Base-by-base conservation (phyloP, 495 filamentous ascomycete genomes). In the Neurospora cerealis region DNA sequence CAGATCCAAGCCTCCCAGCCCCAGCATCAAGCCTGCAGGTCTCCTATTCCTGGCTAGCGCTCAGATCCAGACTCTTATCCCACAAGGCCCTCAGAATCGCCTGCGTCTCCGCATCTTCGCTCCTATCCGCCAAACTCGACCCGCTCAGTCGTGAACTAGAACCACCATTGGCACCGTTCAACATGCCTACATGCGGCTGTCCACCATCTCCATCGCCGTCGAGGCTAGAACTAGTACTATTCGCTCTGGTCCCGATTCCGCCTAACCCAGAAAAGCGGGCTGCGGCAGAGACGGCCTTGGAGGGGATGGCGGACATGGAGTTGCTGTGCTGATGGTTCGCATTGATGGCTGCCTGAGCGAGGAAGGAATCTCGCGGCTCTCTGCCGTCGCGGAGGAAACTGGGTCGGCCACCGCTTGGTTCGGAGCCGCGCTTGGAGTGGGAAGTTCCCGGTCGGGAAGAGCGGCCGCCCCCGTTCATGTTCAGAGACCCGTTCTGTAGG, bases 41-140 rank as follows among this genome's bases (percentile, higher is more conserved):
- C 70, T 21, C 44, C 80, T 83, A 88, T 46, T 87, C 86, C 79
- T 84, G 85, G 74, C 86, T 87, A 69, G 85, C 78, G 70, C 84
- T 82, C 69, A 88, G 80, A 74, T 88, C 85, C 76, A 83, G 78
- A 60, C 78, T 86, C 83, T 86, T 87, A 32, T 89, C 86, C 87
- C 87, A 89, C 71, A 89, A 80, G 74, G 83, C 85, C 40, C 86
- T 80, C 70, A 89, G 75, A 36, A 88, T 74, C 15, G 85, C 79
- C 17, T 82, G 74, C 19, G 86, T 84, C 8, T 80, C 83, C 19
- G 84, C 83, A 60, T 87, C 85, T 4, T 83, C 82, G 24, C 79
- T 80, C 3, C 80, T 82, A 13, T 83, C 84, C 6, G 79, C 81
- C 11, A 82, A 75, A 44, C 84, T 86, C 11, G 81, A 80, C 37